Evolutionary conservation across 495 filamentous ascomycete genomes (phyloP).

Genomic region (Penicillium silybi): DNA sequence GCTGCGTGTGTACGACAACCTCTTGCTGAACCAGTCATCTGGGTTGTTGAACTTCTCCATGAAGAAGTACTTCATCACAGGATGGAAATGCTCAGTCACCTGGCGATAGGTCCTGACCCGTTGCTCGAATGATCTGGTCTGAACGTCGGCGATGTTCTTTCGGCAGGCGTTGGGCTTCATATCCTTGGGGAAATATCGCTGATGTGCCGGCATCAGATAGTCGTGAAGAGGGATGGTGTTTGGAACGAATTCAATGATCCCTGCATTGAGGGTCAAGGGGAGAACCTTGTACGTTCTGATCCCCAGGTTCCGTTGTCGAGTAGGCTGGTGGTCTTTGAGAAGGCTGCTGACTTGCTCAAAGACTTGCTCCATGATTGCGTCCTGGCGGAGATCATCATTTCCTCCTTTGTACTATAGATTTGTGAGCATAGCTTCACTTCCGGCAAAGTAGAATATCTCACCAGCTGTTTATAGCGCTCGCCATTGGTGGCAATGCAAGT

Average conservation of each 20-base stretch:
- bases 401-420: constrained; percentile 74
- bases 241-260: constrained; percentile 95
- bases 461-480: constrained; percentile 75
- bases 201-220: constrained; percentile 86
- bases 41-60: constrained; percentile 91
- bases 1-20: constrained; percentile 84
- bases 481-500: constrained; percentile 75
- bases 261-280: constrained; percentile 74
- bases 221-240: constrained; percentile 89
- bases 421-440: background rate
- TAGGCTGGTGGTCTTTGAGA: constrained; percentile 76
- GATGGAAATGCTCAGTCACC: constrained; percentile 76
- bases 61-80: constrained; percentile 96
- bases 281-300: constrained; percentile 96
- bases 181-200: constrained; percentile 80
- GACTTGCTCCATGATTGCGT: constrained; percentile 99
- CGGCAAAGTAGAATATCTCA: constrained; percentile 27
- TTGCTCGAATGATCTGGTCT: constrained; percentile 61
- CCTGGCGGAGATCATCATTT: constrained; percentile 94
- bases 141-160: constrained; percentile 69
- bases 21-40: constrained; percentile 87
- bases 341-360: constrained; percentile 93
- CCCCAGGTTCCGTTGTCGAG: constrained; percentile 79
- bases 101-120: constrained; percentile 69
- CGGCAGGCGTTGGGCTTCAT: constrained; percentile 69